phyloP scores from a whole-genome alignment of 176 grass and related monocot genomes.

The Oryza meyeriana region DNA sequence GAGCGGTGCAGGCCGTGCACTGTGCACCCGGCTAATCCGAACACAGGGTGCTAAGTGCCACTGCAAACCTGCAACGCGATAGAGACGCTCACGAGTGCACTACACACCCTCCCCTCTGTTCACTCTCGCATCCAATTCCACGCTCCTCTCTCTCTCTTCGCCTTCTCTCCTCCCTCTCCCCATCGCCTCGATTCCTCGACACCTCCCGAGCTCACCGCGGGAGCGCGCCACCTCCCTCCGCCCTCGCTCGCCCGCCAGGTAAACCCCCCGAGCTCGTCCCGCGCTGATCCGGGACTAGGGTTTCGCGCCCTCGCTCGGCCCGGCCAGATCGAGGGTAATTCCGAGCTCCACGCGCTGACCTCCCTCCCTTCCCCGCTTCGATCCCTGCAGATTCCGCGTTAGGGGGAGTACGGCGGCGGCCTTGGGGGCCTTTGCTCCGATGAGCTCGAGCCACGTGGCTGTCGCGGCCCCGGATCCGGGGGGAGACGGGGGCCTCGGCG shows the following conservation, averaged over 20 bases:
- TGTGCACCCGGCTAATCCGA: too few relatives aligned
- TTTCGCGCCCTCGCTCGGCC: conserved; percentile 18
- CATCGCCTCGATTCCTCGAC: neutral
- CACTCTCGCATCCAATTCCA: conserved; percentile 6
- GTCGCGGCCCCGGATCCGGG: conserved; percentile 48
- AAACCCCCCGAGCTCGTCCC: conserved; percentile 21
- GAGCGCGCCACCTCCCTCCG: neutral
- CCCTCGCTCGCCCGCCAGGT: conserved; percentile 1
- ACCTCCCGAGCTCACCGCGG: neutral
- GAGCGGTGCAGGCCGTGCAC: too few relatives aligned
- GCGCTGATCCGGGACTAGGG: conserved; percentile 35
- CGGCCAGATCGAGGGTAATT: conserved; percentile 46
- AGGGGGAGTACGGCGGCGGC: neutral
- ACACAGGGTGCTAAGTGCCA: too few relatives aligned
- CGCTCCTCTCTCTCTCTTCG: neutral
- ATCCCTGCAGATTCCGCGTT: conserved; percentile 18
- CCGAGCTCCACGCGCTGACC: conserved; percentile 22
- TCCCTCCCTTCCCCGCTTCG: neutral
- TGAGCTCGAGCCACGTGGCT: conserved; percentile 37
- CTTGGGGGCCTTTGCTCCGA: neutral
- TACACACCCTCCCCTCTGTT: neutral
- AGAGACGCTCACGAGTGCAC: neutral
- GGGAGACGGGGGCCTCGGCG: neutral
- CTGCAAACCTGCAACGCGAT: neutral
- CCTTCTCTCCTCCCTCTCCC: conserved; percentile 1